phyloP scores from a whole-genome alignment of 257 asterid species.

The Phtheirospermum japonicum region DNA sequence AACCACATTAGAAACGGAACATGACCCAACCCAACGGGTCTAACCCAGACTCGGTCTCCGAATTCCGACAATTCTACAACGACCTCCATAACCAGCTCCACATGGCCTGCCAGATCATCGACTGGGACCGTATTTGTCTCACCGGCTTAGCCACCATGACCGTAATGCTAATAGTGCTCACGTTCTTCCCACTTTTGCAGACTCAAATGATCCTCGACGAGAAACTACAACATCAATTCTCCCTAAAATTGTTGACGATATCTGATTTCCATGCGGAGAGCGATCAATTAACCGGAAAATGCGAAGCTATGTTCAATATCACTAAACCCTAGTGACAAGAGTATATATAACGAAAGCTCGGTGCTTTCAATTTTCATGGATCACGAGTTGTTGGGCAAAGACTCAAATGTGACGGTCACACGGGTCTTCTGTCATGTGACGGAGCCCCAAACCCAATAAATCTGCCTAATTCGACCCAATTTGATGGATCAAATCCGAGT shows the following conservation, averaged over 20 bases:
- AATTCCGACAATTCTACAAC: slow-evolving; percentile 29
- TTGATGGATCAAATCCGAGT: too few relatives aligned
- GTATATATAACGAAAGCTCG: slow-evolving; percentile 44
- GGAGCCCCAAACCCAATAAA: too few relatives aligned
- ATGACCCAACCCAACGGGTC: slow-evolving; percentile 1
- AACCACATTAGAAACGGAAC: slow-evolving; percentile 35
- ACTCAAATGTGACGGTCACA: too few relatives aligned
- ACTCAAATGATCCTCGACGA: slow-evolving; percentile 33
- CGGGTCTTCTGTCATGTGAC: too few relatives aligned
- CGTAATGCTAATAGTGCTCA: slow-evolving; percentile 32
- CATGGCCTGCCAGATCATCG: slow-evolving; percentile 32
- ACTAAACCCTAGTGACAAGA: slow-evolving; percentile 41
- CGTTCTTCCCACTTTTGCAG: slow-evolving; percentile 39
- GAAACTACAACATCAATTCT: slow-evolving; percentile 31
- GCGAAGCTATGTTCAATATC: slow-evolving; percentile 33
- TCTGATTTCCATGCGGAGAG: slow-evolving; percentile 34
- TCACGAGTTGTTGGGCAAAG: slow-evolving; percentile 42
- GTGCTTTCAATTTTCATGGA: slow-evolving; percentile 47
- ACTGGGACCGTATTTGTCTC: slow-evolving; percentile 47
- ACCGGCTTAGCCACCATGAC: slow-evolving; percentile 39
- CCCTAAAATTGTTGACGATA: slow-evolving; percentile 32
- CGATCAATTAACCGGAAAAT: slow-evolving; percentile 39
- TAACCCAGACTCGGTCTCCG: slow-evolving; percentile 24
- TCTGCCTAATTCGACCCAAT: too few relatives aligned
- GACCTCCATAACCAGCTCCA: slow-evolving; percentile 36